Base-by-base conservation (phyloP, 495 filamentous ascomycete species). In the Xylaria flabelliformis region DNA sequence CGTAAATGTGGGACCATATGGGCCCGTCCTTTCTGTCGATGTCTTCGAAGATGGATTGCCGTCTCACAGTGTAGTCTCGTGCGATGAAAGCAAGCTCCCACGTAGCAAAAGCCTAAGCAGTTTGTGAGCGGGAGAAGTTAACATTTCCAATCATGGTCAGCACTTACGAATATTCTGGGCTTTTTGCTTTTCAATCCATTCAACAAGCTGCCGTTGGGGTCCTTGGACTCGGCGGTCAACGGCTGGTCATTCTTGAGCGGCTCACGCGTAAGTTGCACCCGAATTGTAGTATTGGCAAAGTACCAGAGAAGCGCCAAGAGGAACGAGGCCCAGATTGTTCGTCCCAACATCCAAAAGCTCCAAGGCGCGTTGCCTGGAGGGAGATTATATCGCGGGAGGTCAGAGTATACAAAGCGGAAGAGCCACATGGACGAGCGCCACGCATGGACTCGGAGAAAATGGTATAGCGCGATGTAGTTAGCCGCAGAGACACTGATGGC, bases 121-220 rank as follows among this genome's bases (percentile, higher is more conserved):
- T 83, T 74, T 83, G 79, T 72, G 32, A 65, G 51, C 48, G 9
- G 59, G 12, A 15, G 8, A 4, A 44, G 12, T 32, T 19, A 53
- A 12, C 21, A 8, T n/a, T 58, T 34, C 63, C 32, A 32, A 9
- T 24, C 3, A 39, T 13, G 41, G 26, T 48, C 2, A 0, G 21
- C 34, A 73, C 55, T 71, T 68, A 74, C 69, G 32, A 69, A 77
- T 83, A 75, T 84, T 87, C 90, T 82, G 82, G 87, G 81, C 72
- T 91, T 93, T 79, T 88, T 94, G 24, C 91, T 88, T 73, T 90
- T 94, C 59, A 99, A 81, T 1, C 96, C 96, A 67, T 89, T 93
- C 58, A 98, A 78, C 51, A 99, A 83, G 75, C 91, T 97, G 46
- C 94, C 95, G 74, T 97, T 99, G 1, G 96, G 94, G 82, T 98